Evolutionary conservation across 208 protist genomes (phyloP).

Genomic region (Trypanosoma mega): DNA sequence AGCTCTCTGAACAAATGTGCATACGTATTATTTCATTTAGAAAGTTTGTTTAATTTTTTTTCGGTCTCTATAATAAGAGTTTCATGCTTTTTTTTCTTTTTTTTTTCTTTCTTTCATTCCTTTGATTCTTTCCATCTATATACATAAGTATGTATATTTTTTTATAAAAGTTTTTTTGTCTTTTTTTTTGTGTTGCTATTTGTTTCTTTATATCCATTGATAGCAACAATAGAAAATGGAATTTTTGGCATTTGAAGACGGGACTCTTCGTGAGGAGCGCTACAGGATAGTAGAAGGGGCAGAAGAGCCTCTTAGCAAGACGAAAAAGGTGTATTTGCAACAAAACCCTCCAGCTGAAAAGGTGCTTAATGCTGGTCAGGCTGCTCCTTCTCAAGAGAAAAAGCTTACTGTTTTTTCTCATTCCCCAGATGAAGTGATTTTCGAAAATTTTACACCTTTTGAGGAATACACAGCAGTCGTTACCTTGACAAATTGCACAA

Average conservation of each 20-base stretch:
- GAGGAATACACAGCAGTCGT: constrained; percentile 54
- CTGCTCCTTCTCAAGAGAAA: background rate
- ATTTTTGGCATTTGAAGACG: constrained; percentile 69
- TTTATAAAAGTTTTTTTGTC: too few species aligned
- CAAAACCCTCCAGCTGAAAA: background rate
- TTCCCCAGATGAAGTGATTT: constrained; percentile 49
- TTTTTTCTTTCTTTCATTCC: constrained; percentile 11
- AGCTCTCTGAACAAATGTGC: too few species aligned
- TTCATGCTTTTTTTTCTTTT: constrained; percentile 15
- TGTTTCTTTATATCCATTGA: too few species aligned
- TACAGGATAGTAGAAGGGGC: constrained; percentile 36
- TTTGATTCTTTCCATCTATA: constrained; percentile 5
- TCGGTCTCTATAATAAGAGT: background rate
- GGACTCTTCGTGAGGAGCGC: constrained; percentile 46
- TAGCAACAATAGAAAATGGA: too few species aligned
- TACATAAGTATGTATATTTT: too few species aligned
- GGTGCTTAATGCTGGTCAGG: background rate
- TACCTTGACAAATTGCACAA: constrained; percentile 77
- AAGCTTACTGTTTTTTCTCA: constrained; percentile 8
- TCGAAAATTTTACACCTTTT: constrained; percentile 83
- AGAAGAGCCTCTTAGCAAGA: constrained; percentile 13
- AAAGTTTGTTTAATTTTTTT: too few species aligned
- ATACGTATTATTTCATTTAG: too few species aligned
- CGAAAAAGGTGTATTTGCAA: constrained; percentile 11
- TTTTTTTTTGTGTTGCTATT: too few species aligned